A percentile compares a stretch with the other conserved stretches of the same genome.
Conservation (phyloP, 345 rosid species). For the Linum trigynum region DNA sequence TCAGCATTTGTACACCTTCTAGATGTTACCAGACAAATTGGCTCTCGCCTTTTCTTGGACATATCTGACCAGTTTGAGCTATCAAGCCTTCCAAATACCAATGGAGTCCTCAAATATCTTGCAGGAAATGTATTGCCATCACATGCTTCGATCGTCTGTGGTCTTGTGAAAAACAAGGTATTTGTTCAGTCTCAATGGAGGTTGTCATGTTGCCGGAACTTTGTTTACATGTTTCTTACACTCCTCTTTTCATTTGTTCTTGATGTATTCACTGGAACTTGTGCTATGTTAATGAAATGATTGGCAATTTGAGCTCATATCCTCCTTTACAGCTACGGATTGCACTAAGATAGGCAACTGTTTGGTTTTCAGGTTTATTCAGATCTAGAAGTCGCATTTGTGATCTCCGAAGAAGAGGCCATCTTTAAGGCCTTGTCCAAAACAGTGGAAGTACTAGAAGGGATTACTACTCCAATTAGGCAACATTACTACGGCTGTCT, state of each 20-base stretch:
- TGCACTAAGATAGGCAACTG: background rate
- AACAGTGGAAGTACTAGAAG: conserved; percentile 89
- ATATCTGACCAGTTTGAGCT: conserved; percentile 92
- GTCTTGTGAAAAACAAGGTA: conserved; percentile 90
- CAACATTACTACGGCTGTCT: conserved; percentile 85
- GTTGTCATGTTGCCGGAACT: background rate
- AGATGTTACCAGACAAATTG: conserved; percentile 68
- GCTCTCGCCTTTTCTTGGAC: conserved; percentile 76
- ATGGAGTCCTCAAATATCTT: conserved; percentile 77
- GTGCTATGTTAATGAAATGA: background rate
- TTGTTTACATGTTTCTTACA: background rate
- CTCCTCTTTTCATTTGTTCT: background rate
- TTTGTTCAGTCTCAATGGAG: conserved; percentile 7
- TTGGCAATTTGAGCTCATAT: background rate
- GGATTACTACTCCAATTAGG: conserved; percentile 71
- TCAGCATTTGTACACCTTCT: conserved; percentile 81
- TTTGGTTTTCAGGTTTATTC: conserved; percentile 67
- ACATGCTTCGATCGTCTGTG: conserved; percentile 78
- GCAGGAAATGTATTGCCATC: conserved; percentile 66
- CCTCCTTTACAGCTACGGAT: background rate
- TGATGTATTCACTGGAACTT: background rate
- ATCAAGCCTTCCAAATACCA: conserved; percentile 86
- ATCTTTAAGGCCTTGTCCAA: conserved; percentile 71
- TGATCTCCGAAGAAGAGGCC: conserved; percentile 72
- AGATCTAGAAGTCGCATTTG: conserved; percentile 94